phyloP scores from a whole-genome alignment of 202 grass and related monocot species.

The Schoenoplectus triqueter region DNA sequence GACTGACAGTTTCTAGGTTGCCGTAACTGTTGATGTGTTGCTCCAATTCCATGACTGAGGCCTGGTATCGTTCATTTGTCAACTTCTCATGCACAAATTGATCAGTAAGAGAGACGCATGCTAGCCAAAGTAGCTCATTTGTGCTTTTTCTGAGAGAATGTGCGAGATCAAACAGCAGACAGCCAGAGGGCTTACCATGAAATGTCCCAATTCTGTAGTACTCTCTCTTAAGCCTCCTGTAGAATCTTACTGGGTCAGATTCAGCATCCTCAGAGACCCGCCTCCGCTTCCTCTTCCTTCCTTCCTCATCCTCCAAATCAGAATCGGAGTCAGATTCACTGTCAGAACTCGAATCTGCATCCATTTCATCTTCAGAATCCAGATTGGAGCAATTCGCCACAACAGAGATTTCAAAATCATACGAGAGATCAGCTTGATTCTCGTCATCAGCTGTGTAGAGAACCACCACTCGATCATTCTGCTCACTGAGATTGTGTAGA shows the following conservation, averaged over 20 bases:
- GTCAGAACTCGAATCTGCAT: slow-evolving; percentile 45
- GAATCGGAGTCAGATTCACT: slow-evolving; percentile 49
- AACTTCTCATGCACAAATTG: slow-evolving; percentile 94
- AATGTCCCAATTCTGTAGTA: slow-evolving; percentile 83
- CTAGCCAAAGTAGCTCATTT: slow-evolving; percentile 86
- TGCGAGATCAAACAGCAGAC: slow-evolving; percentile 86
- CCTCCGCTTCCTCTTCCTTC: slow-evolving; percentile 51
- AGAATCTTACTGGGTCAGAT: slow-evolving; percentile 66
- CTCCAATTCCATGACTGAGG: slow-evolving; percentile 78
- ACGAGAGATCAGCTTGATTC: slow-evolving; percentile 71
- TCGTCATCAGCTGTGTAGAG: slow-evolving; percentile 81
- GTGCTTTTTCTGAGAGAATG: slow-evolving; percentile 74
- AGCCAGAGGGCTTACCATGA: slow-evolving; percentile 87
- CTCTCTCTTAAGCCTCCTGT: slow-evolving; percentile 59
- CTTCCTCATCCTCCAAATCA: slow-evolving; percentile 44
- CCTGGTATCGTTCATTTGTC: slow-evolving; percentile 95
- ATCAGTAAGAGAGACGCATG: slow-evolving; percentile 84
- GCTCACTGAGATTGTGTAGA: slow-evolving; percentile 75
- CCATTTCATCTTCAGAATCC: slow-evolving; percentile 55
- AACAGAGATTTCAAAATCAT: slow-evolving; percentile 75
- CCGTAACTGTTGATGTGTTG: slow-evolving; percentile 85
- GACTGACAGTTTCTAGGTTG: slow-evolving; percentile 51
- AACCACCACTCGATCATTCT: slow-evolving; percentile 70
- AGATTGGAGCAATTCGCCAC: slow-evolving; percentile 83
- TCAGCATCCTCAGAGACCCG: slow-evolving; percentile 41